phyloP scores from a whole-genome alignment of 768 basidiomycete genomes.

The Nidularia sp. region DNA sequence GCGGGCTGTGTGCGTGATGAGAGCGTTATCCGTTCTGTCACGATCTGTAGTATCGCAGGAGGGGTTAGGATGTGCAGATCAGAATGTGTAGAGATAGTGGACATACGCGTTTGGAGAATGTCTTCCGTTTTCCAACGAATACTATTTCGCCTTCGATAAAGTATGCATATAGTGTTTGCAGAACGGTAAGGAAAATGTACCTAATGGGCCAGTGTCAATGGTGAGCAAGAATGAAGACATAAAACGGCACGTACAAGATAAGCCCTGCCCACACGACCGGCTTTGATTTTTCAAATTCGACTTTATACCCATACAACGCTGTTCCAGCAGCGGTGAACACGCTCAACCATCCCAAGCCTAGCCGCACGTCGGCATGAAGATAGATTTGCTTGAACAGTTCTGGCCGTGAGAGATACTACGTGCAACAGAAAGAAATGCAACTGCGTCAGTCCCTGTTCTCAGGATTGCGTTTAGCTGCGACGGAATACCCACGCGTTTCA shows the following conservation, averaged over 20 bases:
- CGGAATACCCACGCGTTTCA: slow-evolving; percentile 69
- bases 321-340: slow-evolving; percentile 80
- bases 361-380: slow-evolving; percentile 83
- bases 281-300: slow-evolving; percentile 89
- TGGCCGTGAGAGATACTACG: slow-evolving; percentile 76
- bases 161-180: slow-evolving; percentile 80
- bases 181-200: slow-evolving; percentile 67
- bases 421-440: neutral
- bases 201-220: slow-evolving; percentile 29
- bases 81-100: slow-evolving; percentile 26
- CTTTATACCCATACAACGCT: slow-evolving; percentile 80
- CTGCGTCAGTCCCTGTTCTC: neutral
- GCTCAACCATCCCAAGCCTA: slow-evolving; percentile 83
- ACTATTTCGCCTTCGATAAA: slow-evolving; percentile 81
- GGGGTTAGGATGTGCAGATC: neutral
- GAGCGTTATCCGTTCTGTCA: slow-evolving; percentile 85
- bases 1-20: slow-evolving; percentile 64
- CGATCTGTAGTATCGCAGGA: slow-evolving; percentile 52
- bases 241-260: slow-evolving; percentile 51
- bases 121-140: slow-evolving; percentile 88
- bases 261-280: slow-evolving; percentile 75
- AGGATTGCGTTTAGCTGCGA: neutral
- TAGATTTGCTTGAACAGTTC: slow-evolving; percentile 84
- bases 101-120: slow-evolving; percentile 80
- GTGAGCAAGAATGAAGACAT: neutral